phyloP scores from a whole-genome alignment of 2,329 filamentous ascomycete species.

The Chrysoporthe puriensis region DNA sequence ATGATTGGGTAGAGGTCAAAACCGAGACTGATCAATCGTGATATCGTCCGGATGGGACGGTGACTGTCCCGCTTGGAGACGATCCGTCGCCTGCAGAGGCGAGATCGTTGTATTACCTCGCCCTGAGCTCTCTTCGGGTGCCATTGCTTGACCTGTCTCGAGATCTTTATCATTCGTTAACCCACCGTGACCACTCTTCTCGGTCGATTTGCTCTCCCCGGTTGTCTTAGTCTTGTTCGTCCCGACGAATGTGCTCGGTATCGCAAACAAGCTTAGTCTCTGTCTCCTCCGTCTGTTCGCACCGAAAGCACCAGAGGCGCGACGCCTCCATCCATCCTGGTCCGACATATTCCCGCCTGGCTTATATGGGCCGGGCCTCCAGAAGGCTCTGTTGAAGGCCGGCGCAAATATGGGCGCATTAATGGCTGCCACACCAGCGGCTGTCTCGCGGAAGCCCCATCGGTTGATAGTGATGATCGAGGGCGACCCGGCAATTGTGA shows the following conservation, averaged over 20 bases:
- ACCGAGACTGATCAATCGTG: not conserved
- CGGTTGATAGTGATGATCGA: conserved; percentile 36
- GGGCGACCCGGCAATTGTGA: conserved; percentile 31
- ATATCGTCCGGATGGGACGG: not conserved
- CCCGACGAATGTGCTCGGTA: not conserved
- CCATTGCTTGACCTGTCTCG: not conserved
- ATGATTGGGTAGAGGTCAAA: not conserved
- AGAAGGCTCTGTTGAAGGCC: conserved; percentile 29
- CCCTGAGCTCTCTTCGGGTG: not conserved
- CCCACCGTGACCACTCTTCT: not conserved
- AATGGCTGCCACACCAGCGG: conserved; percentile 30
- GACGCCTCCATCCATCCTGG: not conserved
- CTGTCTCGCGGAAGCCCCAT: conserved; percentile 35
- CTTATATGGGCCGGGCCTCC: conserved; percentile 27
- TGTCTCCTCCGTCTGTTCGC: not conserved
- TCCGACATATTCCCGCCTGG: conserved; percentile 1
- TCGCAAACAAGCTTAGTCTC: conserved; percentile 1
- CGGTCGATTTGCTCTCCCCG: not conserved
- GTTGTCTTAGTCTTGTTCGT: not conserved
- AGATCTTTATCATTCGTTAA: not conserved
- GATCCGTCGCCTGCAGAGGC: not conserved
- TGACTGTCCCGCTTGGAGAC: not conserved
- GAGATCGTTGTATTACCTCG: not conserved
- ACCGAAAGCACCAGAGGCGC: not conserved
- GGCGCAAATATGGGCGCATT: conserved; percentile 30